These are phyloP conservation scores for Beta macrorhiza DNA, from an alignment of 179 eudicot species.

Conservation along the genomic window DNA sequence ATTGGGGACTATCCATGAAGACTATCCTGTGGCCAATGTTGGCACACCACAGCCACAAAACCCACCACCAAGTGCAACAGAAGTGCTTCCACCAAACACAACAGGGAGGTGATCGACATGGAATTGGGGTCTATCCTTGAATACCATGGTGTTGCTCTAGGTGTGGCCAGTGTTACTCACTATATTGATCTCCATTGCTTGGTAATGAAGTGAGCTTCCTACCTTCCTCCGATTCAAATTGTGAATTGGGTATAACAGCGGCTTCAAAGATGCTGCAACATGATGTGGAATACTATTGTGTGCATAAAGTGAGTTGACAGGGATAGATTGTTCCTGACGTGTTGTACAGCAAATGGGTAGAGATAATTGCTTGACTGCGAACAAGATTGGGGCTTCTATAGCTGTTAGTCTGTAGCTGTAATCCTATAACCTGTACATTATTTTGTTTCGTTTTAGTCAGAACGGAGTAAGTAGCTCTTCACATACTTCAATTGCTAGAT, in stretches of 20 bases:
- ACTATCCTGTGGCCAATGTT: slow-evolving; percentile 36
- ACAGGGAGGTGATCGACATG: slow-evolving; percentile 36
- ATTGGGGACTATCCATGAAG: slow-evolving; percentile 50
- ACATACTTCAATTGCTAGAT: background rate
- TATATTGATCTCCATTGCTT: slow-evolving; percentile 10
- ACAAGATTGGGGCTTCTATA: slow-evolving; percentile 12
- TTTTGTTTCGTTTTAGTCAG: slow-evolving; percentile 2
- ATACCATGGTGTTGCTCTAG: too few relatives aligned
- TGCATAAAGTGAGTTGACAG: slow-evolving; percentile 18
- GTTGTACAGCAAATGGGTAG: slow-evolving; percentile 27
- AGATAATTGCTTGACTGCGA: slow-evolving; percentile 3
- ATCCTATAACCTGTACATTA: slow-evolving; percentile 31
- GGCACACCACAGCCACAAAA: slow-evolving; percentile 53
- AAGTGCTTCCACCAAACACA: slow-evolving; percentile 37
- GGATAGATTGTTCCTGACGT: slow-evolving; percentile 25
- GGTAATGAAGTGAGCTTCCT: slow-evolving; percentile 8
- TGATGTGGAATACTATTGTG: background rate
- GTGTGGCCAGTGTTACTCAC: background rate
- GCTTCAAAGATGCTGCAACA: slow-evolving; percentile 18
- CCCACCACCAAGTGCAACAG: slow-evolving; percentile 45
- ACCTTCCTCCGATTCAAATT: background rate
- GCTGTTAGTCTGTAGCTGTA: slow-evolving; percentile 32
- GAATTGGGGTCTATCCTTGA: background rate
- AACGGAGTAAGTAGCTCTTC: slow-evolving; percentile 5
- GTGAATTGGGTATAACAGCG: background rate